Evolutionary conservation across 345 rosid species (phyloP).

Genomic region (Alliaria petiolata): DNA sequence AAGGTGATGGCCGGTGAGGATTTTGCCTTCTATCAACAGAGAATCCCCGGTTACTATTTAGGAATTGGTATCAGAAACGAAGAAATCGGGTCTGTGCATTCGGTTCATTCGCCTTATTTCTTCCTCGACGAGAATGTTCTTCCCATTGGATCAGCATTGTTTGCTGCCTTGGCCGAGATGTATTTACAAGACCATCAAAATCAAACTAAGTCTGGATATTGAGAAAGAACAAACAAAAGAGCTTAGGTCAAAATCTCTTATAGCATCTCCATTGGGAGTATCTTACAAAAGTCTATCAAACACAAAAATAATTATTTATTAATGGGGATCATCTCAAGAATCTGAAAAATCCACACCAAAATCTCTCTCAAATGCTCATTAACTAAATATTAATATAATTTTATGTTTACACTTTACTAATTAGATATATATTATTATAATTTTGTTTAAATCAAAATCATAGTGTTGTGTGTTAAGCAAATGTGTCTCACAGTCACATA

Average conservation of each 20-base stretch:
- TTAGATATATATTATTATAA: too few species aligned
- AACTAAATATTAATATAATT: too few species aligned
- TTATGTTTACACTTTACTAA: too few species aligned
- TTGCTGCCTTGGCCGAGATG: constrained; percentile 61
- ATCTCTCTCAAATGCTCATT: too few species aligned
- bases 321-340: too few species aligned
- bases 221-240: not conserved
- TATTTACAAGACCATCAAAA: constrained; percentile 52
- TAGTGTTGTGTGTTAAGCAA: not conserved
- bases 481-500: constrained; percentile 3
- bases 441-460: not conserved
- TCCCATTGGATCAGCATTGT: constrained; percentile 73
- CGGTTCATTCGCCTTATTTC: constrained; percentile 73
- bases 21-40: constrained; percentile 74
- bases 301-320: too few species aligned
- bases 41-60: constrained; percentile 67
- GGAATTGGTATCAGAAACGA: constrained; percentile 67
- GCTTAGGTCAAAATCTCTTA: too few species aligned
- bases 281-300: too few species aligned
- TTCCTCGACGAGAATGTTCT: constrained; percentile 75
- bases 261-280: too few species aligned
- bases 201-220: constrained; percentile 5
- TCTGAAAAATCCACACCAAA: too few species aligned
- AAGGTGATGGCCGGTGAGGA: constrained; percentile 83
- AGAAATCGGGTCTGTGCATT: constrained; percentile 58